phyloP scores from a whole-genome alignment of 2,329 filamentous ascomycete genomes.

The Pseudocercospora cruenta region DNA sequence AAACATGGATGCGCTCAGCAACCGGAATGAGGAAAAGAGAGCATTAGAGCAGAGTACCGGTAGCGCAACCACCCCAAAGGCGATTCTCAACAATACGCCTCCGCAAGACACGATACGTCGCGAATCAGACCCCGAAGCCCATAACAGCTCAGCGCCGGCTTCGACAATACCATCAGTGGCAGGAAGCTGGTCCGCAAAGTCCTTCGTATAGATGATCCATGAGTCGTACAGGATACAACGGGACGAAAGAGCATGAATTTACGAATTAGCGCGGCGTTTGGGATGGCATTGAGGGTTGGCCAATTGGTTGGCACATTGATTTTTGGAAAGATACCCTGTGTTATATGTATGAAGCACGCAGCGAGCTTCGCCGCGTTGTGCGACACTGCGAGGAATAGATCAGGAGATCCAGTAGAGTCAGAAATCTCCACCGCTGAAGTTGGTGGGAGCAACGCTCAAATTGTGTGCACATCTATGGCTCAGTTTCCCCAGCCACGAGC shows the following conservation, averaged over 20 bases:
- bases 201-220: slow-evolving; percentile 15
- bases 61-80: not conserved
- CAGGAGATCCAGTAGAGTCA: not conserved
- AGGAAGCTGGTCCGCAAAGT: slow-evolving; percentile 19
- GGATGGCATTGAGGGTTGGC: not conserved
- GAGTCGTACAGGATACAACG: not conserved
- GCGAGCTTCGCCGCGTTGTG: not conserved
- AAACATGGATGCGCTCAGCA: slow-evolving; percentile 1
- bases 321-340: slow-evolving; percentile 3
- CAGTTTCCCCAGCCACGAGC: not conserved
- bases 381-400: not conserved
- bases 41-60: not conserved
- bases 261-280: slow-evolving; percentile 5
- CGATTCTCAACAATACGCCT: not conserved
- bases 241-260: not conserved
- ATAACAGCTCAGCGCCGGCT: slow-evolving; percentile 8
- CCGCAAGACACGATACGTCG: not conserved
- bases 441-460: not conserved
- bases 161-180: slow-evolving; percentile 16
- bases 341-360: not conserved
- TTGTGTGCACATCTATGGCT: not conserved
- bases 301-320: not conserved
- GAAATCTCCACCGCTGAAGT: not conserved
- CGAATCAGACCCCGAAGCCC: not conserved
- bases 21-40: slow-evolving; percentile 6